Percentiles rank a stretch among this genome's conserved stretches.
These are phyloP conservation scores for Haplosporangium sp. DNA, from an alignment of 371 early-diverging fungal genomes.

Conservation along the genomic window DNA sequence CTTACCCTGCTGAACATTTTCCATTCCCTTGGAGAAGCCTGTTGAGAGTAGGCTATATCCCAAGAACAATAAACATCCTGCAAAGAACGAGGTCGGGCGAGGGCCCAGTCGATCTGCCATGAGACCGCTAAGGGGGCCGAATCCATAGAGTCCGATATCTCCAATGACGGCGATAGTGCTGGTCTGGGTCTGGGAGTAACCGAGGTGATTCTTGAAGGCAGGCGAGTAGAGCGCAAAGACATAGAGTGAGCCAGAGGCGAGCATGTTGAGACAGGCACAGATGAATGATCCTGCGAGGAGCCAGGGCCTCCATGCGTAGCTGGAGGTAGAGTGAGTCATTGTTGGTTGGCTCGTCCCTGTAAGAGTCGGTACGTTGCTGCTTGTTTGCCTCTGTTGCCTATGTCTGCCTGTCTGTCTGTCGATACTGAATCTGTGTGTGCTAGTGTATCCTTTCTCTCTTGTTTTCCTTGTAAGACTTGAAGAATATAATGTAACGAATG, in stretches of 20 bases:
- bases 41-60: slow-evolving; percentile 37
- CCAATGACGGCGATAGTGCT: slow-evolving; percentile 44
- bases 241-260: slow-evolving; percentile 43
- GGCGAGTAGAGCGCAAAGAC: slow-evolving; percentile 47
- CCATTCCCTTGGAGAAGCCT: slow-evolving; percentile 19
- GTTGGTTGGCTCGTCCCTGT: no score
- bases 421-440: no score
- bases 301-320: slow-evolving; percentile 12
- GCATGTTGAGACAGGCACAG: slow-evolving; percentile 44
- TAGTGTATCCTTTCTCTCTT: no score
- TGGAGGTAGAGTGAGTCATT: no score
- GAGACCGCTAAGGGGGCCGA: slow-evolving; percentile 36
- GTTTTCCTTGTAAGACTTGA: no score
- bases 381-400: no score
- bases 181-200: slow-evolving; percentile 40
- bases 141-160: slow-evolving; percentile 43
- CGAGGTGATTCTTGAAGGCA: slow-evolving; percentile 31
- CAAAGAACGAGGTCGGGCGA: slow-evolving; percentile 24
- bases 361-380: no score
- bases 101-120: slow-evolving; percentile 48
- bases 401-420: no score
- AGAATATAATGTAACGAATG: no score
- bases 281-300: slow-evolving; percentile 26
- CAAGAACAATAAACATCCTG: slow-evolving; percentile 15
- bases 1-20: slow-evolving; percentile 8